Conservation (phyloP, 306 rosid genomes). For the Fragaria vesca region DNA sequence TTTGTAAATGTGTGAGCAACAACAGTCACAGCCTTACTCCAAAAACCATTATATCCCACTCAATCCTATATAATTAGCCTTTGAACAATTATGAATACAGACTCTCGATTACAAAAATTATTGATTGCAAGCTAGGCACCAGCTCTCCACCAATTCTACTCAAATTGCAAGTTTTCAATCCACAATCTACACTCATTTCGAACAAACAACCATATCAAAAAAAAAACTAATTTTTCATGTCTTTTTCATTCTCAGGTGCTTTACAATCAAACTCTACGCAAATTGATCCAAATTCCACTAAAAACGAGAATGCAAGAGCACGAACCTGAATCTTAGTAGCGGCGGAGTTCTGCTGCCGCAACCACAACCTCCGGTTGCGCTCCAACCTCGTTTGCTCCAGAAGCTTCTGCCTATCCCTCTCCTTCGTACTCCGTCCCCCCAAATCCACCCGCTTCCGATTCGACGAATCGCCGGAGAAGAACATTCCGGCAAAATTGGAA, state of each 20-base stretch:
- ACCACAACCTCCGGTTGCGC: conserved; percentile 64
- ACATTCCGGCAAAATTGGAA: conserved; percentile 44
- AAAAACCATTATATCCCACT: background rate
- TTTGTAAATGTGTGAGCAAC: background rate
- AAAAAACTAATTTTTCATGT: background rate
- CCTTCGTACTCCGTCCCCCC: conserved; percentile 91
- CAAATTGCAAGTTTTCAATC: background rate
- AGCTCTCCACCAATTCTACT: background rate
- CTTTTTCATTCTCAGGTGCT: background rate
- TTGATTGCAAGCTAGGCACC: background rate
- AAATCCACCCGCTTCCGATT: conserved; percentile 92
- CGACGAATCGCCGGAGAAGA: conserved; percentile 92
- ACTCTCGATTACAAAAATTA: background rate
- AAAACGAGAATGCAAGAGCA: background rate
- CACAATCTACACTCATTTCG: background rate
- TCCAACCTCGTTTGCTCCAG: conserved; percentile 86
- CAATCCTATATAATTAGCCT: background rate
- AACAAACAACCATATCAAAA: background rate
- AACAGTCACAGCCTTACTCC: background rate
- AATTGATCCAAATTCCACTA: background rate
- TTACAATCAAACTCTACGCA: background rate
- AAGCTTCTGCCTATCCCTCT: conserved; percentile 84
- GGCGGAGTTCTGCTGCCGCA: conserved; percentile 70
- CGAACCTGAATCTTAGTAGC: conserved; percentile 77
- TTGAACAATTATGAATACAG: background rate